Base-by-base conservation (phyloP, 169 alveolate genomes). In the Babesia sp. region DNA sequence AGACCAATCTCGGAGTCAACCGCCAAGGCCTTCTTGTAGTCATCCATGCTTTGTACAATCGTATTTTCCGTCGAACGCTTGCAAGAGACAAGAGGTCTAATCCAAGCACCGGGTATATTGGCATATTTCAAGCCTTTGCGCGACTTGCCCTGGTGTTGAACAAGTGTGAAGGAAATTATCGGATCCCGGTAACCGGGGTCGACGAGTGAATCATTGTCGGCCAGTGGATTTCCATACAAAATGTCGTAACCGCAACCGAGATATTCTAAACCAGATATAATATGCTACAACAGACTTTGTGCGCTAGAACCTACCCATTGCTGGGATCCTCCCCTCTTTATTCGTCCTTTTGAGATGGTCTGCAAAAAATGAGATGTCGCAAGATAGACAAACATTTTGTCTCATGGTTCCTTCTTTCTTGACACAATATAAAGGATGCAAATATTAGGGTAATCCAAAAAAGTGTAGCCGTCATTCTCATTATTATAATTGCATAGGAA, bases 101-200 rank as follows among this genome's bases (percentile, higher is more conserved):
- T 54, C 88, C 88, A 80, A 22, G 88, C 88, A 16, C 81, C 81
- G 7, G 61, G 45, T 0, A 69, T 71, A 33, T 50, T 71, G 24
- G 83, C 71, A 45, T 24, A 64, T 24, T 56, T 56, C 12, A 57
- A 34, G 24, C 44, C 73, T 28, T 48, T 64, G 18, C 28, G 28
- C 12, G 44, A 24, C 57, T 63, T 70, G 20, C 63, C 51, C 51
- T 57, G 55, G 45, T 78, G 42, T 26, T 63, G 69, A 46, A 58
- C 53, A 11, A 78, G 50, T 11, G 74, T 61, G 46, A 89, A 84
- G 36, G 86, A 72, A 2, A 91, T 74, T 18, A 90, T 83, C 14
- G 95, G 95, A n/a, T 87, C 83, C 24, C 93, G 81, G 31, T 80
- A 85, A 3, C 95, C 95, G 20, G 95, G 95, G 71, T 91, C 95